Conservation (phyloP, 148 eudicot genomes). For the Hydrangea macrophylla region DNA sequence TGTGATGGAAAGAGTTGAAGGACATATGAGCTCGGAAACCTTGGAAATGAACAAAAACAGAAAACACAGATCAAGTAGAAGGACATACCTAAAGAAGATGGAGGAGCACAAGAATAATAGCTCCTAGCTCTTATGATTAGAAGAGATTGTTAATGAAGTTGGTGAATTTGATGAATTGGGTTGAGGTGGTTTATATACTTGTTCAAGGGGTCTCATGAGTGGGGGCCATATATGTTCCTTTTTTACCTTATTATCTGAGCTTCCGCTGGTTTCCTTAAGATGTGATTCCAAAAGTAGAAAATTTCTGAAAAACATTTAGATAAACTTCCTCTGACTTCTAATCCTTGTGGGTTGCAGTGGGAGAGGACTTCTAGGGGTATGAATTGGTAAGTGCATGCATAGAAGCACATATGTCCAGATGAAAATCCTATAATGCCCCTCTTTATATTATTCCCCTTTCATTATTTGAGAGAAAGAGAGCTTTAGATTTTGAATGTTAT, state of each 20-base stretch:
- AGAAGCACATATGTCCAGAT: slow-evolving; percentile 4
- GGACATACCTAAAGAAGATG: slow-evolving; percentile 19
- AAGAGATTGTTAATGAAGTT: slow-evolving; percentile 16
- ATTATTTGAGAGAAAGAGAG: slow-evolving; percentile 30
- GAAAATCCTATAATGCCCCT: slow-evolving; percentile 18
- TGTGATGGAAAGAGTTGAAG: background rate
- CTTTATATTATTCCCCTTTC: slow-evolving; percentile 37
- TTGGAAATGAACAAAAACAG: background rate
- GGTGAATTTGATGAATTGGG: slow-evolving; percentile 29
- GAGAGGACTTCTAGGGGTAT: slow-evolving; percentile 1
- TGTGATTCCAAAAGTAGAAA: slow-evolving; percentile 19
- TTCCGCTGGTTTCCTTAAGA: slow-evolving; percentile 24
- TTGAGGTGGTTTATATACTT: slow-evolving; percentile 33
- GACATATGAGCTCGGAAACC: background rate
- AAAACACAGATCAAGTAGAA: background rate
- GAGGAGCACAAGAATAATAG: background rate
- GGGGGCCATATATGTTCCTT: slow-evolving; percentile 26
- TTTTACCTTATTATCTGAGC: slow-evolving; percentile 7
- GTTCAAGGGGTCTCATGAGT: slow-evolving; percentile 17
- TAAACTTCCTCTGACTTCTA: background rate
- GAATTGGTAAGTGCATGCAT: slow-evolving; percentile 18
- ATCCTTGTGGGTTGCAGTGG: slow-evolving; percentile 2
- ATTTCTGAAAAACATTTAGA: slow-evolving; percentile 12
- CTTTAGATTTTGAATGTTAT: slow-evolving; percentile 24
- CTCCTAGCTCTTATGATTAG: background rate